Evolutionary conservation across 495 filamentous ascomycete genomes (phyloP), one percentile per base, ranked within the genome.

Genomic region (Pyrenula massariospora): DNA sequence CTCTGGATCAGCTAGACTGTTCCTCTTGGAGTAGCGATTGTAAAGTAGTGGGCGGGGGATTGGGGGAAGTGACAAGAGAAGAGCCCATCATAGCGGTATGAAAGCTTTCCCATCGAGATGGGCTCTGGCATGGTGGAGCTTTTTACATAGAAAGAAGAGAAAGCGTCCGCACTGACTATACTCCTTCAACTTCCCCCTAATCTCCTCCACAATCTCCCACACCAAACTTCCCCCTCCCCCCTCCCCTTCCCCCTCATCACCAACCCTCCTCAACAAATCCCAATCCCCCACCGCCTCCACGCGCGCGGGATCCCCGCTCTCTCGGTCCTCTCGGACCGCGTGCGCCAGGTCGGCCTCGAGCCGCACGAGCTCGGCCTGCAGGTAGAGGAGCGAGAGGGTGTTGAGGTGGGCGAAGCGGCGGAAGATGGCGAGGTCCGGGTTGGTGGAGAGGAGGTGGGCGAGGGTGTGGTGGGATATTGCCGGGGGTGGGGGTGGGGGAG

Each of bases 331-430:
- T 21, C 57, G 59, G 25, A 66, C 57, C 0, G 52, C 54, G 10
- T 58, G 21, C 22, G 23, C 23, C 0, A 69, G 61, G 24, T 66
- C 61, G 49, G 60, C 58, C 56, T 71, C 59, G 24, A 70, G 64
- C 51, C 65, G 54, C 1, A 57, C 59, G 19, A 68, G 54, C 25
- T 66, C 70, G 3, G 66, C 68, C 56, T 71, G 70, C 22, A 66
- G 60, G 55, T 70, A 70, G 12, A 73, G 60, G 22, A 71, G 51
- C 47, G 68, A 67, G 36, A 64, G 63, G 19, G 61, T 57, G 48
- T 68, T 70, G 10, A 68, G 52, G 22, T 54, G 56, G 24, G 59
- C 62, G 48, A 72, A 72, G 12, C 66, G 65, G 21, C 65, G 62
- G 55, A 67, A 64, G n/a, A 70, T 63, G 1, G 63, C 56, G 23